Percentiles rank a stretch among this genome's conserved stretches.
These are phyloP conservation scores for Atkinsonella hypoxylon DNA, from an alignment of 2,329 filamentous ascomycete species.

Conservation along the genomic window DNA sequence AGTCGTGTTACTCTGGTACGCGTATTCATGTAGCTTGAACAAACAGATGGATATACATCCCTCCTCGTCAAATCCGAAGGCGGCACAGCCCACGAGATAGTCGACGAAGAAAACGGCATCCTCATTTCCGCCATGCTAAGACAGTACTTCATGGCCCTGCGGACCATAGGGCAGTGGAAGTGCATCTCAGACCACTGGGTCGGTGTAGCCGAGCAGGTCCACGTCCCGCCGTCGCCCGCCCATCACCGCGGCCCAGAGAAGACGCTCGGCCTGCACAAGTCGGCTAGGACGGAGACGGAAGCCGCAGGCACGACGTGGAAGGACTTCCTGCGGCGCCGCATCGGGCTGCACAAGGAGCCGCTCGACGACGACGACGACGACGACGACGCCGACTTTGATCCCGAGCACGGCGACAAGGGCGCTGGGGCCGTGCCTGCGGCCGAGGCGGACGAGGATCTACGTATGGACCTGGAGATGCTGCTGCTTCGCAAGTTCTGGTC, in stretches of 20 bases:
- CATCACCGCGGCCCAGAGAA: slow-evolving; percentile 23
- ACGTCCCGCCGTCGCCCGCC: slow-evolving; percentile 22
- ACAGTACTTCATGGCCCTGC: slow-evolving; percentile 83
- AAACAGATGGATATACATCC: slow-evolving; percentile 60
- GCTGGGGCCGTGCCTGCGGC: slow-evolving; percentile 6
- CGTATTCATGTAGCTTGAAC: too few relatives aligned
- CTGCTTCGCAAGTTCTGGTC: slow-evolving; percentile 57
- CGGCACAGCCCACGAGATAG: slow-evolving; percentile 62
- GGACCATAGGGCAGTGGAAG: slow-evolving; percentile 70
- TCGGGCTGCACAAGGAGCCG: slow-evolving; percentile 22
- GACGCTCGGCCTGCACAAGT: slow-evolving; percentile 13
- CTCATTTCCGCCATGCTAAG: slow-evolving; percentile 76
- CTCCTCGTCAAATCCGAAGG: slow-evolving; percentile 67
- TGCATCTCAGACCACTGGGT: slow-evolving; percentile 61
- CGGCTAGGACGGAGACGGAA: slow-evolving; percentile 8
- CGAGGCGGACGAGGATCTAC: slow-evolving; percentile 18
- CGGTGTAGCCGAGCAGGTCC: slow-evolving; percentile 49
- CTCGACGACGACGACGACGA: slow-evolving; percentile 25
- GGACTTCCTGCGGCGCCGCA: slow-evolving; percentile 23
- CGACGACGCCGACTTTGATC: slow-evolving; percentile 32
- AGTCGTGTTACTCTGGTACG: too few relatives aligned
- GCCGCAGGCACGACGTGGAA: slow-evolving; percentile 20
- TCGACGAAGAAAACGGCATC: slow-evolving; percentile 78
- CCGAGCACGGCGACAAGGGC: slow-evolving; percentile 12
- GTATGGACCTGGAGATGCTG: slow-evolving; percentile 44